Evolutionary conservation across 208 protist genomes (phyloP), one percentile per base, ranked within the genome.

Genomic region (Acanthamoeba rhysodes): DNA sequence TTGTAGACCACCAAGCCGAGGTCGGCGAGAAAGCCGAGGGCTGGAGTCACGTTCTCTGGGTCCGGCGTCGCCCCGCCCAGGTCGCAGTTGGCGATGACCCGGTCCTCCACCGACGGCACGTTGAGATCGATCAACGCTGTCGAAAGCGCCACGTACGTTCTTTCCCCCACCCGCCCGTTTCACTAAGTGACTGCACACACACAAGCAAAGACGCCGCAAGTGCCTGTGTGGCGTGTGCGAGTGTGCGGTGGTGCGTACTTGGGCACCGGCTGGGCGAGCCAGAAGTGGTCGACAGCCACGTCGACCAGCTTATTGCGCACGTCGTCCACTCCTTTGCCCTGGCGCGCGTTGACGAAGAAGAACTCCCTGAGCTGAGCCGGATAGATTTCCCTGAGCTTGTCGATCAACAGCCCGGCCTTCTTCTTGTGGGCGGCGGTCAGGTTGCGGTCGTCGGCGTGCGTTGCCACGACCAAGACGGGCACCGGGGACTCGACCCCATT

Each of bases 371-470:
- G n/a, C n/a, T n/a, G 78, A 48, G 41, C 50, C 48, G 78, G 78
- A 64, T 87, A 62, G 78, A 48, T 62, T 32, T 87, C 78, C 78
- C 64, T 87, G 78, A 87, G 78, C 48, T 34, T 57, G 41, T 87
- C 78, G 78, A 87, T 41, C 4, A 29, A 22, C 41, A 9, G 27
- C 6, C 8, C 29, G 7, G 37, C 78, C 32, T 87, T 87, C 78
- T 87, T 87, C 78, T 87, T 87, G n/a, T 87, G 78, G n/a, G 78
- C 50, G 45, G 78, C 78, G 24, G 6, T 87, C 78, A 87, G 14
- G 27, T 37, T 62, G 2, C 50, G 12, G n/a, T 87, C 78, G 29
- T 87, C 78, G 27, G 78, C 78, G n/a, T 87, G 78, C 16, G 78
- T 87, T 6, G 48, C 78, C 41, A 87, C 78, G 9, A 22, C 78